These are phyloP conservation scores for Sporothrix globosa DNA, from an alignment of 2,329 filamentous ascomycete species.

Conservation along the genomic window DNA sequence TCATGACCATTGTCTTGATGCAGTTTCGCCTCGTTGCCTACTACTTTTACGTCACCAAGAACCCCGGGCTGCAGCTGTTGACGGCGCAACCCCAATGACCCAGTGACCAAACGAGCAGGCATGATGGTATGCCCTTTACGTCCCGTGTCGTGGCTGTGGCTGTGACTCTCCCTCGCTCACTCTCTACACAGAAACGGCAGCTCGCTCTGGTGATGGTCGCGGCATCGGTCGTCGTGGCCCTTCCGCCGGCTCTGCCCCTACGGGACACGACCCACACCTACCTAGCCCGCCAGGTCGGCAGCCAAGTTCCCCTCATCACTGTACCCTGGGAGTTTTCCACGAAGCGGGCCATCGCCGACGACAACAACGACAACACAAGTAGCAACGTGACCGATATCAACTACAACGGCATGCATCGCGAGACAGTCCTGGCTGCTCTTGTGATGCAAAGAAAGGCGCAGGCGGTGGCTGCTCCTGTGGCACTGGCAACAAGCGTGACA, in stretches of 20 bases:
- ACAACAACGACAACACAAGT: neutral
- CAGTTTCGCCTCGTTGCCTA: slow-evolving; percentile 30
- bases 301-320: neutral
- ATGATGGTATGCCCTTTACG: too few species aligned
- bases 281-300: neutral
- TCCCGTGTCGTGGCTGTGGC: too few species aligned
- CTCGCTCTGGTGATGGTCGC: neutral
- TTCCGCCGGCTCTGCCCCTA: neutral
- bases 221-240: neutral
- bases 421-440: neutral
- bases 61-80: slow-evolving; percentile 12
- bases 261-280: neutral
- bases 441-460: neutral
- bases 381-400: too few species aligned
- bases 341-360: neutral
- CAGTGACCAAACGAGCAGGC: too few species aligned
- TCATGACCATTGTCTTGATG: slow-evolving; percentile 17
- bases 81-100: neutral
- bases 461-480: neutral
- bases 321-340: neutral
- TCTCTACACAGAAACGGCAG: too few species aligned
- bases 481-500: neutral
- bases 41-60: slow-evolving; percentile 14
- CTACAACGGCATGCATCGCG: neutral
- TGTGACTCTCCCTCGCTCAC: neutral